Evolutionary conservation across 768 basidiomycete genomes (phyloP), one percentile per base, ranked within the genome.

Genomic region (Termitomyces heimii): DNA sequence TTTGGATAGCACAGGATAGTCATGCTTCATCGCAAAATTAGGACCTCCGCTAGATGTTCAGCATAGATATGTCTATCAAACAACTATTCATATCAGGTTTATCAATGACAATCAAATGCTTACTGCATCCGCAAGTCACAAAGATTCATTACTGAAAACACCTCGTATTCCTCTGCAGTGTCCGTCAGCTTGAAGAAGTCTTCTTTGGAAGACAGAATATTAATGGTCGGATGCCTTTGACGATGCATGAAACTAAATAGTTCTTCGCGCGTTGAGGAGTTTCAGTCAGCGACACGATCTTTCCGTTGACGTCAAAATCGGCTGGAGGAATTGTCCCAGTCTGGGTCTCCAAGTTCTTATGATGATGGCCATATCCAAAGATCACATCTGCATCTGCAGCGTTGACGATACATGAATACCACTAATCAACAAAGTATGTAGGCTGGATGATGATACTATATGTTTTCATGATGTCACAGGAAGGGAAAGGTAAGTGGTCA

Each of bases 221-320:
- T 26, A 5, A 45, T 16, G 44, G 16, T 45, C 7, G 56, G 22
- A 29, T 62, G 59, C 31, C 55, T 57, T 14, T 60, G 60, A n/a
- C 26, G 44, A 45, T 45, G 28, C 28, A 48, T 3, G 31, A 32
- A 48, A 31, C 31, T n/a, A 20, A 48, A 48, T 12, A 48, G 46
- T 18, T 28, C 3, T 18, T 45, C 12, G 7, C 26, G 44, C 2
- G 44, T 48, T 29, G 31, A 34, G 20, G 48, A 49, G 14, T 49
- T 32, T 49, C 32, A 22, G 48, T 34, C 6, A 49, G 29, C 20
- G 20, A 16, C 7, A 34, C 32, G 32, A 49, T 34, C 20, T 34
- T 22, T 34, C 48, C 14, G 7, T 16, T 34, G 48, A 14, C 24
- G 3, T 20, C 3, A 16, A 26, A 45, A 28, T 16, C 48, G 6